phyloP scores from a whole-genome alignment of 2,329 filamentous ascomycete genomes.

The Aphanocladium album region DNA sequence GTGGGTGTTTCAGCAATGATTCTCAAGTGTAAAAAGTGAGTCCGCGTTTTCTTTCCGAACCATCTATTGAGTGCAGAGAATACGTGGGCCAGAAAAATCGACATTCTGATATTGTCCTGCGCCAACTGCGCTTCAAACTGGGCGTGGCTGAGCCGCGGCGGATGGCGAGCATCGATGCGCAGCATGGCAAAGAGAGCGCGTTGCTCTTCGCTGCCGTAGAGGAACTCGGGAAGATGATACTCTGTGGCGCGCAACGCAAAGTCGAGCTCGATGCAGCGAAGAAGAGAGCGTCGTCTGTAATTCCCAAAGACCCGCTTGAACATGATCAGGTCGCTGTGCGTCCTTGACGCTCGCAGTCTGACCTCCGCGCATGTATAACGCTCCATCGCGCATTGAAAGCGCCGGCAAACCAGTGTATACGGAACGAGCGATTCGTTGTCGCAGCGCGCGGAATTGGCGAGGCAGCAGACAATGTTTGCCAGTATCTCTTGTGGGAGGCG shows the following conservation, averaged over 20 bases:
- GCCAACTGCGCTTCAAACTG: neutral
- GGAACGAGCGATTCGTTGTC: neutral
- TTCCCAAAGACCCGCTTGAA: neutral
- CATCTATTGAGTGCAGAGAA: neutral
- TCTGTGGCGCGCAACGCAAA: neutral
- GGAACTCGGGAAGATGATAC: neutral
- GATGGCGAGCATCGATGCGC: neutral
- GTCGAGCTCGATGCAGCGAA: neutral
- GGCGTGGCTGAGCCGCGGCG: neutral
- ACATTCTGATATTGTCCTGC: neutral
- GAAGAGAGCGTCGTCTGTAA: neutral
- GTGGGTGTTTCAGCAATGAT: neutral
- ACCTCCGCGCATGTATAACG: neutral
- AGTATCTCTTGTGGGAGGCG: neutral
- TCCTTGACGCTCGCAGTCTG: neutral
- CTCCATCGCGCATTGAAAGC: neutral
- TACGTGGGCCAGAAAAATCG: neutral
- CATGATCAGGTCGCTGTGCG: neutral
- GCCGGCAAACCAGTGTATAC: neutral
- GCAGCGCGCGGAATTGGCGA: too few species aligned
- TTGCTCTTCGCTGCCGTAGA: neutral
- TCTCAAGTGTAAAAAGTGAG: too few species aligned
- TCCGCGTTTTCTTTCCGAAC: too few species aligned
- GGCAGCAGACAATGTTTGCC: neutral
- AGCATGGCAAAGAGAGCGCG: neutral